phyloP scores from a whole-genome alignment of 495 filamentous ascomycete species.

The Penicillium daleae region DNA sequence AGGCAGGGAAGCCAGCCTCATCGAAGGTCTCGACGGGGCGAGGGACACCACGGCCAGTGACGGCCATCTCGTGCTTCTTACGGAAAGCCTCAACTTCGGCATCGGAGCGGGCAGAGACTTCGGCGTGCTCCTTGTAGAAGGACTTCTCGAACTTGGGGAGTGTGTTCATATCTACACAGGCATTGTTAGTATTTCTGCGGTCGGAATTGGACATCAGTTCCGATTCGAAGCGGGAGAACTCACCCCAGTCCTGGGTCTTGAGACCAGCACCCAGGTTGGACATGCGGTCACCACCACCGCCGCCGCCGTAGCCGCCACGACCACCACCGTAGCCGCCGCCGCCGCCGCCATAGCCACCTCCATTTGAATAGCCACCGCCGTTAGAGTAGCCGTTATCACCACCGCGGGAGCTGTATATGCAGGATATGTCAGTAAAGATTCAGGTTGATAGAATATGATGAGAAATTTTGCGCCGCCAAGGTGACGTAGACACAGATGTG shows the following conservation, averaged over 20 bases:
- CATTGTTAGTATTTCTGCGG: conserved; percentile 31
- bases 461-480: background rate
- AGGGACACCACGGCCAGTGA: conserved; percentile 78
- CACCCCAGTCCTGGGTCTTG: conserved; percentile 86
- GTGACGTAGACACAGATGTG: background rate
- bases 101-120: conserved; percentile 71
- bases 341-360: conserved; percentile 45
- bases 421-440: conserved; percentile 26
- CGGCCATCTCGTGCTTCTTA: conserved; percentile 74
- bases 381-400: conserved; percentile 52
- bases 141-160: conserved; percentile 98
- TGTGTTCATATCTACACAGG: conserved; percentile 64
- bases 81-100: conserved; percentile 88
- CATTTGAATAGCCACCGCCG: conserved; percentile 30
- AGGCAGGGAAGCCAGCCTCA: conserved; percentile 93
- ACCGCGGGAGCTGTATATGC: conserved; percentile 42
- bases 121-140: conserved; percentile 94
- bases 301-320: conserved; percentile 48
- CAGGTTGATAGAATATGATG: background rate
- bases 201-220: background rate
- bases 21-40: conserved; percentile 96
- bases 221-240: conserved; percentile 31
- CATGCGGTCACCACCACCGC: conserved; percentile 80
- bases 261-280: conserved; percentile 82
- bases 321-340: conserved; percentile 43